Evolutionary conservation across 192 early-diverging fungal species (phyloP).

Genomic region (Coemansia sp.): DNA sequence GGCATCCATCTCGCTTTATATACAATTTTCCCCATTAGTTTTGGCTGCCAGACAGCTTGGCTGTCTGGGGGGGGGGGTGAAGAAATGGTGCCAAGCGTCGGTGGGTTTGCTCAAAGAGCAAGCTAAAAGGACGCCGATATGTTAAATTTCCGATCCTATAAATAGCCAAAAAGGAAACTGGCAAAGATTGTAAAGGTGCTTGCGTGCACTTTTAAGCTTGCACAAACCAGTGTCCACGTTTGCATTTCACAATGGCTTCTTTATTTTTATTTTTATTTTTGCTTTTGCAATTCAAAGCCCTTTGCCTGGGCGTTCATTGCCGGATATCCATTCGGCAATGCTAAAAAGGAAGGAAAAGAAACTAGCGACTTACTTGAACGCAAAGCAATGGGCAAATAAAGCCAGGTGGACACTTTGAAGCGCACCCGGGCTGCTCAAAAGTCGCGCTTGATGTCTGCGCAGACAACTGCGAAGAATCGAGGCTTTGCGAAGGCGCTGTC

Average conservation of each 20-base stretch:
- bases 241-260: background rate
- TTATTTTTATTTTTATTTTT: background rate
- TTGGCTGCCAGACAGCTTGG: background rate
- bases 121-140: background rate
- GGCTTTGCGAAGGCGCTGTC: background rate
- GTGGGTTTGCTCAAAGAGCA: background rate
- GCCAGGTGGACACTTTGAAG: background rate
- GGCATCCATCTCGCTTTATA: background rate
- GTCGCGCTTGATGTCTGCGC: background rate
- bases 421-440: background rate
- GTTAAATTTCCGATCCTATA: background rate
- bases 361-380: background rate
- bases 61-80: too few relatives aligned
- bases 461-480: background rate
- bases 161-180: background rate
- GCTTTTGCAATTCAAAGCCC: background rate
- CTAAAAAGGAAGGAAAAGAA: background rate
- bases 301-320: background rate
- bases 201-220: too few relatives aligned
- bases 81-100: background rate
- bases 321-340: background rate
- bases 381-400: background rate
- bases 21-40: background rate
- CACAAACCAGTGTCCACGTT: background rate
- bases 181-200: background rate